A percentile compares a stretch with the other conserved stretches of the same genome.
Evolutionary conservation across 73 alveolate genomes (phyloP).

Genomic region (Stentor coeruleus): DNA sequence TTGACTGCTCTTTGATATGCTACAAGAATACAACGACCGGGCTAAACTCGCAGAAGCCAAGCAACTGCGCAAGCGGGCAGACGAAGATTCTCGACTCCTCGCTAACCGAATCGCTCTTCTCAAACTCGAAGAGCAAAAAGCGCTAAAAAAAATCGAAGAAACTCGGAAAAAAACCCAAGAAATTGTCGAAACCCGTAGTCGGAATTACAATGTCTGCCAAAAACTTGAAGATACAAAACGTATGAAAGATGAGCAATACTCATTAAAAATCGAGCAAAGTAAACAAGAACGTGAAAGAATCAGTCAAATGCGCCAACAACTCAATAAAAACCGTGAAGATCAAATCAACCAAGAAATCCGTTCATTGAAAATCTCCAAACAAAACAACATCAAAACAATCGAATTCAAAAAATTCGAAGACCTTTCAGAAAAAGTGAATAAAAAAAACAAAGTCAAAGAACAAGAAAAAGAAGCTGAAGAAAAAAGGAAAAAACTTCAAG

Average conservation of each 20-base stretch:
- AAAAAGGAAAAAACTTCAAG: conserved; percentile 29
- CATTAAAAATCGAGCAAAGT: not conserved
- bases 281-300: not conserved
- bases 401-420: not conserved
- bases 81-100: conserved; percentile 31
- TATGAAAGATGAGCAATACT: not conserved
- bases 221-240: conserved; percentile 12
- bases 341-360: conserved; percentile 8
- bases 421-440: not conserved
- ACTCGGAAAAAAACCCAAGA: conserved; percentile 28
- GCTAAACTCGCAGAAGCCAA: conserved; percentile 1
- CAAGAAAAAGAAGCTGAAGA: conserved; percentile 40
- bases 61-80: conserved; percentile 14
- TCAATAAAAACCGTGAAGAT: not conserved
- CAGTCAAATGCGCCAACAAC: not conserved
- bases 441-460: not conserved
- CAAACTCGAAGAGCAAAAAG: conserved; percentile 26
- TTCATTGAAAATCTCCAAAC: not conserved
- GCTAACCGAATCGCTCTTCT: conserved; percentile 33
- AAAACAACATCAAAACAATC: not conserved
- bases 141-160: conserved; percentile 36
- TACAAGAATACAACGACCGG: not conserved
- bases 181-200: not conserved
- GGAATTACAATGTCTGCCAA: not conserved
- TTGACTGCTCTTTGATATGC: no score